These are phyloP conservation scores for Dothidotthia symphoricarpi DNA, from an alignment of 2,329 filamentous ascomycete genomes.

Conservation along the genomic window DNA sequence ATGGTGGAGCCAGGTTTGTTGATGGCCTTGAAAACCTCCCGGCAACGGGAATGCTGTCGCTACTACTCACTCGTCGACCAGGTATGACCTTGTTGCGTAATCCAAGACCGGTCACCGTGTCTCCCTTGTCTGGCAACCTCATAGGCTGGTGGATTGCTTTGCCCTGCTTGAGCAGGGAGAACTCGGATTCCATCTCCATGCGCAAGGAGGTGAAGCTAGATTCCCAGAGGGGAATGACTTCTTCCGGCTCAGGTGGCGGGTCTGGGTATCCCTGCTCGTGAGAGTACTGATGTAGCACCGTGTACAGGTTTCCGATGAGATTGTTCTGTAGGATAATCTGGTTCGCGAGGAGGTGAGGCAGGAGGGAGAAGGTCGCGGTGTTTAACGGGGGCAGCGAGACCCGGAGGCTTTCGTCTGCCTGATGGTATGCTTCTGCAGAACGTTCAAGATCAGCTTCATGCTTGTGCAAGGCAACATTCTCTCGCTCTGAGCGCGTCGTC, in stretches of 20 bases:
- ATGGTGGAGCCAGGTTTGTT: constrained; percentile 23
- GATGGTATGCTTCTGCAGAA: constrained; percentile 69
- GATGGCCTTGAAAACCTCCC: constrained; percentile 30
- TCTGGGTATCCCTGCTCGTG: constrained; percentile 67
- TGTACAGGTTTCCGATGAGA: constrained; percentile 75
- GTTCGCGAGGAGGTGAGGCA: constrained; percentile 67
- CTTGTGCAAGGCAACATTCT: constrained; percentile 69
- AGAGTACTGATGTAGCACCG: constrained; percentile 70
- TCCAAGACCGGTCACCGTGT: constrained; percentile 49
- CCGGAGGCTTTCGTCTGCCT: constrained; percentile 71
- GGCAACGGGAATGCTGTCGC: constrained; percentile 36
- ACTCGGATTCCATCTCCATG: constrained; percentile 61
- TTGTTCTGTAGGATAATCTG: constrained; percentile 77
- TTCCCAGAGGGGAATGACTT: constrained; percentile 67
- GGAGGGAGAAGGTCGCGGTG: constrained; percentile 67
- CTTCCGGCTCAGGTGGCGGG: constrained; percentile 69
- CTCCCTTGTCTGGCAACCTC: constrained; percentile 48
- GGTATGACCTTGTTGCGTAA: constrained; percentile 46
- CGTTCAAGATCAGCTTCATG: constrained; percentile 67
- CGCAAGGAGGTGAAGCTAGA: constrained; percentile 62
- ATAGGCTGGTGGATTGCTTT: constrained; percentile 63
- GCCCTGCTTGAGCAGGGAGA: constrained; percentile 63
- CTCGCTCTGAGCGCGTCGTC: constrained; percentile 66
- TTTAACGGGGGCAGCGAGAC: constrained; percentile 70
- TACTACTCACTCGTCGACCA: constrained; percentile 30